Evolutionary conservation across 352 stramenopile species (phyloP), one percentile per base, ranked within the genome.

Genomic region (Globisporangium irregulare): DNA sequence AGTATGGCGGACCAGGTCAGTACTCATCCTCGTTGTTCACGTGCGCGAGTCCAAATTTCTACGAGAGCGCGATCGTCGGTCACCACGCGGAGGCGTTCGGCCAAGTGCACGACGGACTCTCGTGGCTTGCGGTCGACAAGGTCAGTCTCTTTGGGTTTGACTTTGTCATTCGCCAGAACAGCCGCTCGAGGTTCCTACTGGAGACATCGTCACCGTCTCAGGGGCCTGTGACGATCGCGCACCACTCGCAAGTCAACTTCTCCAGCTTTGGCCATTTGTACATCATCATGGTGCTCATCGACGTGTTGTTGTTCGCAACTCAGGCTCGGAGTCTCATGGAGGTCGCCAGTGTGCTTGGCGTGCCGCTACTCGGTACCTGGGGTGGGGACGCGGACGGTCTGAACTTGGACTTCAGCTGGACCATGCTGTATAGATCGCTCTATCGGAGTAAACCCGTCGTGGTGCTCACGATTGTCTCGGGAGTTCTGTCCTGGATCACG

Each of bases 251-350:
- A 4, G 70, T 74, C 9, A 92, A 92, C 64, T 87, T 90, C 50
- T 70, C 75, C 15, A 80, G 71, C 46, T 89, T 82, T 59, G 84
- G 84, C 0, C 72, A 85, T 46, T 54, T 92, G 1, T 89, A 89
- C 58, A 72, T 84, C 3, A 12, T 80, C 12, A 34, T 89, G 50
- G 51, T 90, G 32, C 25, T 71, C 5, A 43, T 74, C 20, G 84
- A 92, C 64, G 6, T 82, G 43, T 8, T 72, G 5, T 61, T 92
- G 14, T 54, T 88, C 0, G 62, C 67, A 14, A 24, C 60, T 0
- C 72, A 87, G 53, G 51, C 55, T 2, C 74, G 70, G 3, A 78
- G 71, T 32, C 59, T 70, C 1, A 53, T 82, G 18, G 81, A 92
- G 38, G 79, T 73, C 1, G 61, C 48, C 9, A 69, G 38, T 34